Percentiles rank a stretch among this genome's conserved stretches.
Evolutionary conservation across 2,329 filamentous ascomycete species (phyloP).

Genomic region (Microdochium bolleyi): DNA sequence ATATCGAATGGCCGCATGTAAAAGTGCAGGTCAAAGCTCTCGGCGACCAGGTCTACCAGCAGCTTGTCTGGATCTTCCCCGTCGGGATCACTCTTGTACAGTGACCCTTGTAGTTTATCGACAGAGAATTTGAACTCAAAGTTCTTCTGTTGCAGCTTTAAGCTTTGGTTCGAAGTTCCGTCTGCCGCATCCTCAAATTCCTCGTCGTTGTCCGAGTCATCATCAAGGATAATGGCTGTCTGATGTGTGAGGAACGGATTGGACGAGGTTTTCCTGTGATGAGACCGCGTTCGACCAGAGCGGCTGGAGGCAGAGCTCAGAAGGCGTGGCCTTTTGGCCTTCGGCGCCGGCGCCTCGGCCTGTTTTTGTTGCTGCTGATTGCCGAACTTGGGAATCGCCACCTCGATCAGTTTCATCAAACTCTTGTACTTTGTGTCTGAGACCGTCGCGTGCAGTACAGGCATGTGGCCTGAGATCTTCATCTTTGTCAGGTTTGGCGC

Average conservation of each 20-base stretch:
- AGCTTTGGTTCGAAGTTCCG: slow-evolving; percentile 43
- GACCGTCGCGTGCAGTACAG: slow-evolving; percentile 82
- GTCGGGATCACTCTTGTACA: slow-evolving; percentile 80
- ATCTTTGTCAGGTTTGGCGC: slow-evolving; percentile 88
- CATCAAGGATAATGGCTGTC: slow-evolving; percentile 72
- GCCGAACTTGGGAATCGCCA: slow-evolving; percentile 80
- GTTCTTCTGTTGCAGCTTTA: slow-evolving; percentile 77
- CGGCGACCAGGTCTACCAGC: slow-evolving; percentile 83
- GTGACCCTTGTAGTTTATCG: slow-evolving; percentile 84
- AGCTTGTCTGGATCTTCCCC: slow-evolving; percentile 69
- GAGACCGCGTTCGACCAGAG: slow-evolving; percentile 10
- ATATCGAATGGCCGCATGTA: slow-evolving; percentile 88
- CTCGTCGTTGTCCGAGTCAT: slow-evolving; percentile 59
- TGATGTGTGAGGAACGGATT: slow-evolving; percentile 65
- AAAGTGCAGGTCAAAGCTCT: slow-evolving; percentile 80
- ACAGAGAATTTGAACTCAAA: slow-evolving; percentile 98
- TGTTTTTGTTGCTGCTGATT: slow-evolving; percentile 28
- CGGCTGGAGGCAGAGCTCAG: slow-evolving; percentile 37
- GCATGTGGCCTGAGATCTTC: slow-evolving; percentile 83
- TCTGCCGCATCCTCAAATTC: slow-evolving; percentile 61
- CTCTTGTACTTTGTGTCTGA: slow-evolving; percentile 97
- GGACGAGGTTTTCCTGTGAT: slow-evolving; percentile 49
- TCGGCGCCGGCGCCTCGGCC: slow-evolving; percentile 6
- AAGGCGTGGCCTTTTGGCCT: slow-evolving; percentile 34
- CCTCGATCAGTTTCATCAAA: slow-evolving; percentile 91